Evolutionary conservation across 805 yeast species (phyloP).

Genomic region (Suhomyces sp.): DNA sequence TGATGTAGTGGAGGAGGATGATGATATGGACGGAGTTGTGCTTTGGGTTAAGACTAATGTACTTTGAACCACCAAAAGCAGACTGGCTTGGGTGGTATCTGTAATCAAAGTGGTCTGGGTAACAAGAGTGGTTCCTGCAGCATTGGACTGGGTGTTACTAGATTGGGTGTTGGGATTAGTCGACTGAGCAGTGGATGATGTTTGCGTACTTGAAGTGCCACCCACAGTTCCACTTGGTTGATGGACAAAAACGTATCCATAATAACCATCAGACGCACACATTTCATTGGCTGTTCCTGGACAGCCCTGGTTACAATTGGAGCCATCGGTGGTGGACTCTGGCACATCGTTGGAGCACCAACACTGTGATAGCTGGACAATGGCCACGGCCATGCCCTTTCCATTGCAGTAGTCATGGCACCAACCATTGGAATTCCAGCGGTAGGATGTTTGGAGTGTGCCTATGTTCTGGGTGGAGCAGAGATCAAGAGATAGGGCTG

Average conservation of each 20-base stretch:
- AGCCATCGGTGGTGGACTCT: constrained; percentile 30
- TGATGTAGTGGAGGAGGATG: constrained; percentile 10
- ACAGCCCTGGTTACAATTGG: constrained; percentile 39
- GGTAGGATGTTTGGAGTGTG: constrained; percentile 12
- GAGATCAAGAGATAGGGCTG: constrained; percentile 9
- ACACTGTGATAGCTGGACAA: constrained; percentile 51
- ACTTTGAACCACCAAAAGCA: constrained; percentile 7
- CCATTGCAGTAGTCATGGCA: constrained; percentile 47
- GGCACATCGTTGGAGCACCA: constrained; percentile 65
- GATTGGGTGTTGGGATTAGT: constrained; percentile 2
- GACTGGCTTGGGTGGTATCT: constrained; percentile 8
- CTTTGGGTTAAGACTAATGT: constrained; percentile 2
- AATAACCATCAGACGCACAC: constrained; percentile 48
- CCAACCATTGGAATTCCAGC: constrained; percentile 48
- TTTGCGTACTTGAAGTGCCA: constrained; percentile 4
- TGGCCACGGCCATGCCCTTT: constrained; percentile 50
- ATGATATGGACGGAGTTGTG: constrained; percentile 15
- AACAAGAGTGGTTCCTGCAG: constrained; percentile 5
- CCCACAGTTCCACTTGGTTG: constrained; percentile 6
- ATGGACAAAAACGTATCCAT: constrained; percentile 49
- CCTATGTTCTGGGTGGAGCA: constrained; percentile 29
- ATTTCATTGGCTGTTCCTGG: constrained; percentile 46
- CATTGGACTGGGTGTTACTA: neutral
- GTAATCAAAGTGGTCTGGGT: constrained; percentile 16
- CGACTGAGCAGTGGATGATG: constrained; percentile 5